Percentiles rank a stretch among this genome's conserved stretches.
phyloP scores from a whole-genome alignment of 1,139 yeast genomes.

The Saccharomyces hybrid region DNA sequence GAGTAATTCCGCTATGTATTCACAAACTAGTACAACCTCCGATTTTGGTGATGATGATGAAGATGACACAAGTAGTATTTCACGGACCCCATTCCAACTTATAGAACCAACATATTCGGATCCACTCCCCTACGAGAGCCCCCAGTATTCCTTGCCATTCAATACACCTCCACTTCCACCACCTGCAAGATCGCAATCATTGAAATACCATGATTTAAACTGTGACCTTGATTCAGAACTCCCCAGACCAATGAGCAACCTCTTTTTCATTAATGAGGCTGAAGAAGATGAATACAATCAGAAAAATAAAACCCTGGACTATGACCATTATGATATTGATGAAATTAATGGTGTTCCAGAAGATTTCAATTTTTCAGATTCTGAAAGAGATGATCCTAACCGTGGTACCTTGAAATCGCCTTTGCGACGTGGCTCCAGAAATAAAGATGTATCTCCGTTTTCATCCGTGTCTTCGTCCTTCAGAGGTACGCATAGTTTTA shows the following conservation, averaged over 20 bases:
- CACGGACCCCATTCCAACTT: constrained; percentile 9
- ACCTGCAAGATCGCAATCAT: constrained; percentile 22
- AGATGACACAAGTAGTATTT: not conserved
- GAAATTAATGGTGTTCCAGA: constrained; percentile 54
- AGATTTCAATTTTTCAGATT: constrained; percentile 47
- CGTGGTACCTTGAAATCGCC: constrained; percentile 2
- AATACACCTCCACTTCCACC: constrained; percentile 18
- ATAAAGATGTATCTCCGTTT: constrained; percentile 15
- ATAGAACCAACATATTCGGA: constrained; percentile 7
- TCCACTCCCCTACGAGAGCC: not conserved
- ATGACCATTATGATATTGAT: constrained; percentile 36
- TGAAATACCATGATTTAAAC: constrained; percentile 31
- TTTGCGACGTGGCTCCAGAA: not conserved
- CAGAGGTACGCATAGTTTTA: constrained; percentile 31
- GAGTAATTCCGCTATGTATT: not conserved
- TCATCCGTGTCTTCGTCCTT: constrained; percentile 20
- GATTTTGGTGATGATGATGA: not conserved
- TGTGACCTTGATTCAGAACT: constrained; percentile 28
- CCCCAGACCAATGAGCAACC: constrained; percentile 27
- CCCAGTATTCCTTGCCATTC: not conserved
- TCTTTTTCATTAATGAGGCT: constrained; percentile 31
- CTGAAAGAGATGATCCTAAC: constrained; percentile 20
- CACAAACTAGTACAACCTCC: not conserved
- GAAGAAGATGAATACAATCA: constrained; percentile 30
- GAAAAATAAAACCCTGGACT: constrained; percentile 9